Evolutionary conservation across 495 filamentous ascomycete genomes (phyloP).

Genomic region (Pseudomonodictys pantanalensis): DNA sequence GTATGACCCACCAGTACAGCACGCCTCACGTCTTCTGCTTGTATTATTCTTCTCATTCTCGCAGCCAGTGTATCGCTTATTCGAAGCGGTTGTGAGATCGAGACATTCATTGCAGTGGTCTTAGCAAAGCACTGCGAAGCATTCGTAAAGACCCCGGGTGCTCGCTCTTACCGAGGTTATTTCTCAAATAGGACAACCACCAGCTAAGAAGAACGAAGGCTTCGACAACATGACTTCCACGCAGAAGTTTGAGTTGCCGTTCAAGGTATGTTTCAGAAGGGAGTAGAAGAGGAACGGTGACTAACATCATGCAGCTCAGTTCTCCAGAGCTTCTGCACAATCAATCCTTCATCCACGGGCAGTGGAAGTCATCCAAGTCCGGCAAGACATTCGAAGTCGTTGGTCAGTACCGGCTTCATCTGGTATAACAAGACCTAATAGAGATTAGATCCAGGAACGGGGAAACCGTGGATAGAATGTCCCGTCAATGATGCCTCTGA

Average conservation of each 20-base stretch:
- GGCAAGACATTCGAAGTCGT: conserved; percentile 65
- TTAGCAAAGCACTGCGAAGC: too few species aligned
- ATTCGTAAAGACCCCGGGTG: too few species aligned
- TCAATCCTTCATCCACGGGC: conserved; percentile 58
- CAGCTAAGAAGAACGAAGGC: background rate
- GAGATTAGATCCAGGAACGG: conserved; percentile 59
- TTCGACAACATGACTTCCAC: conserved; percentile 6
- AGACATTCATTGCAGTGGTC: too few species aligned
- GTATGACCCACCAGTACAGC: too few species aligned
- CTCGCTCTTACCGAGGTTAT: too few species aligned
- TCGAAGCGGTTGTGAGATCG: too few species aligned
- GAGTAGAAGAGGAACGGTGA: background rate
- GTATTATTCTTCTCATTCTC: too few species aligned
- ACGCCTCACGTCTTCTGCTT: too few species aligned
- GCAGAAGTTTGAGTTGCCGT: conserved; percentile 20
- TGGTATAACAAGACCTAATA: background rate
- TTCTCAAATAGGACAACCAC: too few species aligned
- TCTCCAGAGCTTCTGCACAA: conserved; percentile 57
- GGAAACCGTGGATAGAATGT: conserved; percentile 61
- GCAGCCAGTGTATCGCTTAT: too few species aligned
- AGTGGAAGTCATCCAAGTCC: conserved; percentile 62
- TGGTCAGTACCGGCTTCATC: conserved; percentile 42
- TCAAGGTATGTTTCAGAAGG: conserved; percentile 12
- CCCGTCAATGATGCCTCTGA: conserved; percentile 60
- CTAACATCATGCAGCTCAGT: conserved; percentile 47